Base-by-base conservation (phyloP, 441 rosid genomes). In the Melastoma candidum region DNA sequence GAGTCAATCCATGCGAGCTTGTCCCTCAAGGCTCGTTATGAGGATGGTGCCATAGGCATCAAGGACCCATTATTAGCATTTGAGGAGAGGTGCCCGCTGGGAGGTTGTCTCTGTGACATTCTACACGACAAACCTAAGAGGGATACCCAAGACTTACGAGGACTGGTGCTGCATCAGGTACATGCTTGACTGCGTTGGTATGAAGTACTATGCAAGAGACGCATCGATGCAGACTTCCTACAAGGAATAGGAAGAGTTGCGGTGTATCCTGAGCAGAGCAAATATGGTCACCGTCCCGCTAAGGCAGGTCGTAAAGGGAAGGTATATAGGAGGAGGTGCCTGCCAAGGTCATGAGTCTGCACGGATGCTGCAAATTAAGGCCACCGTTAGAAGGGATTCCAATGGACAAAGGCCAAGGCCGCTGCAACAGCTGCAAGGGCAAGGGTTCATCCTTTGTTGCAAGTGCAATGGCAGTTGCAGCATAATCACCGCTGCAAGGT, bases 131-230 rank as follows among this genome's bases (percentile, higher is more conserved):
- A 65, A 79, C 22, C 63, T 83, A 0, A 74, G 77, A 67, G 86
- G 86, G 36, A 74, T 83, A 56, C 69, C 84, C 63, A 83, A 83
- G 59, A 83, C 90, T 11, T 83, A 75, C 39, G 90, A 80, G 57
- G 80, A 77, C 47, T 83, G 90, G 4, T 71, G 56, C 58, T 67
- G 51, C n/a, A 66, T 80, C 0, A 74, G 82, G n/a, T 74, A 76
- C 56, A 56, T 83, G 0, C 36, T 83, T 39, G 83, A 80, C 52
- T 77, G 74, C 1, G 71, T 75, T 47, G 56, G 71, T 26, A 64
- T 80, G 17, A 24, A 68, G 22, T 80, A 72, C 61, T 65, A 47
- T 14, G 90, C 80, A 75, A 45, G 84, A 44, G 87, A 83, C 59
- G 75, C 78, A 46, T 83, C 90, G 1, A 83, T 83, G 86, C 82